Base-by-base conservation (phyloP, 1,139 yeast species). In the Candida sanyaensis region DNA sequence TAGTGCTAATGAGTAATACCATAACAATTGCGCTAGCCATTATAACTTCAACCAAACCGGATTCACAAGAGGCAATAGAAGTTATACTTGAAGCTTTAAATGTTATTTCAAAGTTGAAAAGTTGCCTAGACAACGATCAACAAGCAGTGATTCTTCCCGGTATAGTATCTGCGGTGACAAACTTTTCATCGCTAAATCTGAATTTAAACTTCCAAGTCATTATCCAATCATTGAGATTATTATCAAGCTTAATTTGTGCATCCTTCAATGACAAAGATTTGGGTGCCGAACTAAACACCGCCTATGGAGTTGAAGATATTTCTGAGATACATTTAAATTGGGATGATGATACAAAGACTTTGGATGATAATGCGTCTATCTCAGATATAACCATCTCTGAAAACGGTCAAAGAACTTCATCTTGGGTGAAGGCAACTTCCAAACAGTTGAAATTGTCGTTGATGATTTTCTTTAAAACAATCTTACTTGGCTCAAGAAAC, bases 361-460 rank as follows among this genome's bases (percentile, higher is more conserved):
- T 51, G 12, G 48, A 47, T 33, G 49, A 45, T 21, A 33, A 29
- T 9, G 28, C 45, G 8, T 24, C 41, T n/a, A 21, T 32, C 7
- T 40, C 37, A 13, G 50, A 55, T 31, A 45, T 51, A 5, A 28
- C 45, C 1, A 43, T 51, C 9, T 11, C 39, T n/a, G 51, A 50
- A 28, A 40, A 45, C 29, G 53, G 50, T n/a, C 51, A 54, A 24
- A 69, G 91, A 54, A 75, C 82, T 1, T 65, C 68, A 10, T 61
- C 80, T 8, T 88, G 96, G 96, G 63, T 86, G 21, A 68, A 61
- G 17, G 89, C 85, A 0, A 84, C 92, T 0, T 71, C 86, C 1
- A 68, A 71, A 30, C 93, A 88, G 57, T 71, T 88, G 24, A 78
- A 75, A 44, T 60, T 75, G 5, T 73, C 82, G 1, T 63, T 83